Evolutionary conservation across 768 basidiomycete species (phyloP), one percentile per base, ranked within the genome.

Genomic region (Lentinula lateritia): DNA sequence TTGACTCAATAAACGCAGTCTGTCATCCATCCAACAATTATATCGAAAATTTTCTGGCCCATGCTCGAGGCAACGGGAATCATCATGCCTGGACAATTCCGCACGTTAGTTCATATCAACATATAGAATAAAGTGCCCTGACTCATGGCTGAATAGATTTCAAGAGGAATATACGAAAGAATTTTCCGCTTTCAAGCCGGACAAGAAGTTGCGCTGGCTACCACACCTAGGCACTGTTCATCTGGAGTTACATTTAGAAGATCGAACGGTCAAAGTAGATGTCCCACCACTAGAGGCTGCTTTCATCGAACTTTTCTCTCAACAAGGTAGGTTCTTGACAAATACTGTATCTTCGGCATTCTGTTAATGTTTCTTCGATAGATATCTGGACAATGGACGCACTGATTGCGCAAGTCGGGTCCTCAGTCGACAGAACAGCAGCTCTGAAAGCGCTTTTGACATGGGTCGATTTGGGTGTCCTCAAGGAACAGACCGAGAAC

Each of bases 1-100:
- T 20, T 9, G 12, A 45, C 20, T 41, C 50, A 54, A 57, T 10
- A 52, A 16, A 28, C n/a, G 28, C 62, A 93, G 88, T 84, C 85
- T 6, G 76, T 86, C 15, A 76, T 98, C 2, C 93, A 95, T 67
- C 92, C 95, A 0, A 90, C 89, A 0, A 88, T 99, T 67, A 90
- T 98, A 42, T 98, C 97, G 10, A 83, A 87, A 12, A 88, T 96
- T 67, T 99, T 98, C 74, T 99, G 97, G 97, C 97, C 97, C 0
- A 75, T 87, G 1, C 78, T 97, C 28, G 89, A 92, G 66, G 75
- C 88, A 2, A 85, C 85, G 60, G 82, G 82, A 15, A 80, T 97
- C 61, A 71, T 78, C 46, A 89, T 98, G 82, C 93, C 95, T 0
- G 92, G 92, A 2, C 92, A 93, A 70, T 87, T 97, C 69, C 83